Percentiles rank a stretch among this genome's conserved stretches.
Evolutionary conservation across 805 yeast species (phyloP).

Genomic region (Metschnikowia gruessii): DNA sequence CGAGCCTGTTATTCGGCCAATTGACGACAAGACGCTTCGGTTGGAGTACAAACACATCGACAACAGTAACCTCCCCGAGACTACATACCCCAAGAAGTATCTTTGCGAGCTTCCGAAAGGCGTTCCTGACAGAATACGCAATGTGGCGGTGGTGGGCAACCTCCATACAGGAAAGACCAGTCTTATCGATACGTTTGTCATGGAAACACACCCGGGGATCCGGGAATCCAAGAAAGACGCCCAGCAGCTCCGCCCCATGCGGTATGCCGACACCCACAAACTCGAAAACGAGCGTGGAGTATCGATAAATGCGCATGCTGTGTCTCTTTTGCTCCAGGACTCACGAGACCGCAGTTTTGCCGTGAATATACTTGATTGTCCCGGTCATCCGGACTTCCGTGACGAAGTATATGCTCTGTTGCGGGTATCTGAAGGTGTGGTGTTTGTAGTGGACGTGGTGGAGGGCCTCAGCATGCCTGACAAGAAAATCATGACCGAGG

Average conservation of each 20-base stretch:
- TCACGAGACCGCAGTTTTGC: conserved; percentile 50
- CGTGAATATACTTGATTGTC: conserved; percentile 74
- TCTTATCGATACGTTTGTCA: conserved; percentile 62
- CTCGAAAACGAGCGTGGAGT: conserved; percentile 71
- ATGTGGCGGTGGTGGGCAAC: conserved; percentile 76
- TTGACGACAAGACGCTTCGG: conserved; percentile 37
- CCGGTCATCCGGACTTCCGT: conserved; percentile 84
- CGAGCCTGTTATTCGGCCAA: conserved; percentile 66
- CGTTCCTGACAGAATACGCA: conserved; percentile 65
- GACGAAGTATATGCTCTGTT: conserved; percentile 68
- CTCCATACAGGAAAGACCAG: conserved; percentile 86
- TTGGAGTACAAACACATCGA: conserved; percentile 32
- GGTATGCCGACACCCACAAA: conserved; percentile 70
- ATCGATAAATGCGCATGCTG: conserved; percentile 60
- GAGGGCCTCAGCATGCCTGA: conserved; percentile 74
- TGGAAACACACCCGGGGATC: conserved; percentile 53
- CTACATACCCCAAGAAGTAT: conserved; percentile 61
- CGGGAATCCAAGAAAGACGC: conserved; percentile 27
- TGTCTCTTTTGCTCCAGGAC: conserved; percentile 58
- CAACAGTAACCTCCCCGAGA: conserved; percentile 48
- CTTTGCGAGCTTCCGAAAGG: conserved; percentile 44
- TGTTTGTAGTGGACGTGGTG: conserved; percentile 75
- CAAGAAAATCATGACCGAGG: conserved; percentile 47
- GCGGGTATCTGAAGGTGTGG: conserved; percentile 59
- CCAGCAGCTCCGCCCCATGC: conserved; percentile 44